Evolutionary conservation across 2,329 filamentous ascomycete species (phyloP).

Genomic region (Colletotrichum siamense): DNA sequence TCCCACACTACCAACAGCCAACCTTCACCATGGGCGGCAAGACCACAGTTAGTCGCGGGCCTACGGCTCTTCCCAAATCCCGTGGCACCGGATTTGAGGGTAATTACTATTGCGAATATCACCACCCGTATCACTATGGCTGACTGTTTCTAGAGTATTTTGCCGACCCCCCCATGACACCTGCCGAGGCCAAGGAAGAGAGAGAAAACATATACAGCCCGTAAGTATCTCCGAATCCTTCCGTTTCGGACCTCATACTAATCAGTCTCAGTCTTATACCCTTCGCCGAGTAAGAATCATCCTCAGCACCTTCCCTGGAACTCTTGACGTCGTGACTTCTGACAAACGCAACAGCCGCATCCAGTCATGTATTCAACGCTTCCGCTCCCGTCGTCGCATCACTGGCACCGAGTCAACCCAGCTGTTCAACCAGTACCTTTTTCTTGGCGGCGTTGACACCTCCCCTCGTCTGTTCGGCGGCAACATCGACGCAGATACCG

Average conservation of each 20-base stretch:
- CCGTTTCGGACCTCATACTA: background rate
- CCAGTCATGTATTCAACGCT: slow-evolving; percentile 84
- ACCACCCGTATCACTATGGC: background rate
- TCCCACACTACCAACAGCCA: background rate
- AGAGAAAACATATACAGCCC: slow-evolving; percentile 67
- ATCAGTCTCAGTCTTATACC: slow-evolving; percentile 41
- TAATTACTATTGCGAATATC: slow-evolving; percentile 28
- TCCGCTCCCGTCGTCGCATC: slow-evolving; percentile 72
- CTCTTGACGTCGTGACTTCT: background rate
- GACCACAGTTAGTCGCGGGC: slow-evolving; percentile 34
- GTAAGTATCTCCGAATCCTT: slow-evolving; percentile 46
- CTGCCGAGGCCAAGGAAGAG: slow-evolving; percentile 71
- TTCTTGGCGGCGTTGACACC: slow-evolving; percentile 80
- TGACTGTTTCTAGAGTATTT: slow-evolving; percentile 64
- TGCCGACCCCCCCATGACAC: slow-evolving; percentile 79
- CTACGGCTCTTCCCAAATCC: slow-evolving; percentile 46
- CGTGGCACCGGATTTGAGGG: slow-evolving; percentile 74
- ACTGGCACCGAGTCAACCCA: slow-evolving; percentile 66
- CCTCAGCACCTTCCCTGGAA: background rate
- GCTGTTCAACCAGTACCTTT: slow-evolving; percentile 81
- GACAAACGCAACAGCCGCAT: slow-evolving; percentile 65
- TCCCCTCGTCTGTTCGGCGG: slow-evolving; percentile 63
- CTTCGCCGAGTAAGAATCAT: slow-evolving; percentile 59
- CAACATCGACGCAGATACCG: slow-evolving; percentile 59
- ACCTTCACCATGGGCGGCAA: slow-evolving; percentile 11